Conservation (phyloP, 2,329 filamentous ascomycete genomes). For the Aspergillus texensis region DNA sequence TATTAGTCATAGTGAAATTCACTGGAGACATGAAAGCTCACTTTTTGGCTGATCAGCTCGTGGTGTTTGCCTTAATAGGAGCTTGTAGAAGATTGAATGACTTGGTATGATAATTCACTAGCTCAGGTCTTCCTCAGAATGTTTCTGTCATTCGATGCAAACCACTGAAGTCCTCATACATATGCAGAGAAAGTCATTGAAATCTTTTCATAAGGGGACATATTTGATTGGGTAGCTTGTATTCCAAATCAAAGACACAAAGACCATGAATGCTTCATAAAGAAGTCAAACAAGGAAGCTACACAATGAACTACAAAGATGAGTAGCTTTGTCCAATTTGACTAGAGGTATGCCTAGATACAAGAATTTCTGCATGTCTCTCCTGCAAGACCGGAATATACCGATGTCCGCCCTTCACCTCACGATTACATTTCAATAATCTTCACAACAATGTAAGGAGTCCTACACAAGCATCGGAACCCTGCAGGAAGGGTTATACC, state of each 20-base stretch:
- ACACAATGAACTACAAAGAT: neutral
- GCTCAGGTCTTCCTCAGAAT: neutral
- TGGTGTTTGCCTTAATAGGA: neutral
- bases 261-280: neutral
- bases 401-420: no score
- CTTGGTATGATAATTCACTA: neutral
- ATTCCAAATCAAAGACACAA: neutral
- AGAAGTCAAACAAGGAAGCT: neutral
- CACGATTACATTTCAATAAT: no score
- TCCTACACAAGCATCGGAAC: neutral
- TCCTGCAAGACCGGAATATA: neutral
- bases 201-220: neutral
- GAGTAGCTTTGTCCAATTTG: neutral
- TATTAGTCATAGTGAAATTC: neutral
- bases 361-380: neutral
- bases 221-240: neutral
- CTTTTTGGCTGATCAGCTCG: neutral
- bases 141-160: neutral
- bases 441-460: neutral
- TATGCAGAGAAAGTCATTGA: neutral
- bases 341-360: rapidly evolving
- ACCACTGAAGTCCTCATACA: neutral
- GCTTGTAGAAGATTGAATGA: neutral
- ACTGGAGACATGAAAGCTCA: neutral
- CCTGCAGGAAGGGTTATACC: neutral